These are phyloP conservation scores for Sclerotinia sclerotiorum DNA, from an alignment of 2,329 filamentous ascomycete genomes.

Conservation along the genomic window DNA sequence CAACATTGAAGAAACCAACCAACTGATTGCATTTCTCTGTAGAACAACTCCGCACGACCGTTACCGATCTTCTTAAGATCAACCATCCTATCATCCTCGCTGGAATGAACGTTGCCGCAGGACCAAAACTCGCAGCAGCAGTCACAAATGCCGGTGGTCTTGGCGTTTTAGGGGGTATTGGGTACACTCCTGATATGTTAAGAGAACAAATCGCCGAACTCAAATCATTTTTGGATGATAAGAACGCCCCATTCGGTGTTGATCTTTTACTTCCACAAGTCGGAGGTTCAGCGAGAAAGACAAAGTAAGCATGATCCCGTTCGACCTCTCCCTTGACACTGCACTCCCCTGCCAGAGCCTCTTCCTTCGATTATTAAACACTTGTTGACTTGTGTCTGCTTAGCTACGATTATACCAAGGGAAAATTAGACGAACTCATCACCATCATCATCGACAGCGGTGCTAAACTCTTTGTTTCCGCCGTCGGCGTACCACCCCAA, in stretches of 20 bases:
- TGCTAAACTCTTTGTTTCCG: constrained; percentile 91
- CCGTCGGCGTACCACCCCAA: constrained; percentile 90
- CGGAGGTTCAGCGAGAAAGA: constrained; percentile 90
- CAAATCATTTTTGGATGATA: constrained; percentile 82
- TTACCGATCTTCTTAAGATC: constrained; percentile 97
- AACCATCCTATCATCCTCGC: constrained; percentile 94
- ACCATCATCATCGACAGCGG: constrained; percentile 91
- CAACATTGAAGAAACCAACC: background rate
- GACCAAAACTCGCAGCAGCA: constrained; percentile 91
- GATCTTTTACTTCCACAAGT: constrained; percentile 93
- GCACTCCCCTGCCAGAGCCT: background rate
- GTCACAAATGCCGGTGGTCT: constrained; percentile 96
- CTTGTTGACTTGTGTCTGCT: constrained; percentile 31
- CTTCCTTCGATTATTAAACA: constrained; percentile 26
- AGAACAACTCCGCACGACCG: constrained; percentile 87
- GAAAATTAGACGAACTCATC: constrained; percentile 88
- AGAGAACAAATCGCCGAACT: constrained; percentile 92
- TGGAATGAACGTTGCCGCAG: constrained; percentile 98
- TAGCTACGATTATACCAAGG: constrained; percentile 99
- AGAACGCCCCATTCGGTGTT: constrained; percentile 93
- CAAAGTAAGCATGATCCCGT: constrained; percentile 65
- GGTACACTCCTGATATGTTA: constrained; percentile 97
- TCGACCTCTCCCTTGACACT: constrained; percentile 21
- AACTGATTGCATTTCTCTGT: constrained; percentile 33
- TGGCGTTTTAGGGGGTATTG: constrained; percentile 92